phyloP scores from a whole-genome alignment of 306 rosid genomes.

The Malus sieversii region DNA sequence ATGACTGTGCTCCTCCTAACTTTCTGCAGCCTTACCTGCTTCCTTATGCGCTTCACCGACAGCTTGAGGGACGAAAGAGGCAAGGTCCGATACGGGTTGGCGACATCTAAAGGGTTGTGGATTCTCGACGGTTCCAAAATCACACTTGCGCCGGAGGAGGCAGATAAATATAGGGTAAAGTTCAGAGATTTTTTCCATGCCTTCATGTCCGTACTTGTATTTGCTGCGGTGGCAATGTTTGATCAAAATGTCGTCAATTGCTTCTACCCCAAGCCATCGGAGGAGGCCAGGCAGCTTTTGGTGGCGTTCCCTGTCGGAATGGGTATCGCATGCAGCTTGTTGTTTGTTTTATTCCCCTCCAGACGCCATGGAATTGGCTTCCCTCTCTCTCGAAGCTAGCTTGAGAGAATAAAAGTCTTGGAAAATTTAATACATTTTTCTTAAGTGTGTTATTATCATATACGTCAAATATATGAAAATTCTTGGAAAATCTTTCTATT shows the following conservation, averaged over 20 bases:
- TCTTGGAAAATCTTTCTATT: not conserved
- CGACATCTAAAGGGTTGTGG: slow-evolving; percentile 58
- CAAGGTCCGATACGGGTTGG: slow-evolving; percentile 62
- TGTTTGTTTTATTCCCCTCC: slow-evolving; percentile 56
- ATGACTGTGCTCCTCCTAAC: slow-evolving; percentile 41
- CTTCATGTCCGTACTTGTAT: slow-evolving; percentile 47
- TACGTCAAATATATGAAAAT: not conserved
- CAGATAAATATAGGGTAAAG: slow-evolving; percentile 36
- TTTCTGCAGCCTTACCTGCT: slow-evolving; percentile 48
- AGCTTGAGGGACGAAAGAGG: slow-evolving; percentile 59
- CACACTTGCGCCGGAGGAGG: slow-evolving; percentile 26
- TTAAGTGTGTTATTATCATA: not conserved
- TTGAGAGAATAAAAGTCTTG: not conserved
- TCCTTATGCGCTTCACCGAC: slow-evolving; percentile 56
- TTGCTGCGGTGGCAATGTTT: slow-evolving; percentile 60
- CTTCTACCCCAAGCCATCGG: slow-evolving; percentile 57
- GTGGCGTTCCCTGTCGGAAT: slow-evolving; percentile 59
- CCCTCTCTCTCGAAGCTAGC: slow-evolving; percentile 46
- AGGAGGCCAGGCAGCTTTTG: slow-evolving; percentile 45
- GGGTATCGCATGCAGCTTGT: slow-evolving; percentile 48
- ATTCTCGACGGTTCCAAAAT: slow-evolving; percentile 54
- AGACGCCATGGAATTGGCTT: slow-evolving; percentile 80
- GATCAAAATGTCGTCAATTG: slow-evolving; percentile 62
- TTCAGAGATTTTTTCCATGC: slow-evolving; percentile 64
- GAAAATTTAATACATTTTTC: not conserved